A percentile compares a stretch with the other conserved stretches of the same genome.
Evolutionary conservation across 1,284 basidiomycete species (phyloP).

Genomic region (Jaminaea rosea): DNA sequence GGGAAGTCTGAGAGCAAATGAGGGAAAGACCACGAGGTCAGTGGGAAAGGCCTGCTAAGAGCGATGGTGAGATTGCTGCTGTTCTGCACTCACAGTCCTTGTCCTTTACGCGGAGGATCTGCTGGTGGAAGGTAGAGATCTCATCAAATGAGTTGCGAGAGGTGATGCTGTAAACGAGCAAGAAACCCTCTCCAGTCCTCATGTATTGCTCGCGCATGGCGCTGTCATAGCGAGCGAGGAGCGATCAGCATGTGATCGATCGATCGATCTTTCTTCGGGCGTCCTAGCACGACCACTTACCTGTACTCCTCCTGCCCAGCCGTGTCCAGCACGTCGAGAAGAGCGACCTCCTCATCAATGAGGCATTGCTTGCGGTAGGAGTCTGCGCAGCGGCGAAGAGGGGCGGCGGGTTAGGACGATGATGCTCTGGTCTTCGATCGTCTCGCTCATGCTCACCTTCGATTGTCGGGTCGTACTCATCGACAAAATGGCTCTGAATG

Average conservation of each 20-base stretch:
- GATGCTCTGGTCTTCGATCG: background rate
- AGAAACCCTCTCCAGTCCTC: conserved; percentile 94
- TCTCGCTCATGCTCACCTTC: conserved; percentile 57
- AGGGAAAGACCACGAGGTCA: too few relatives aligned
- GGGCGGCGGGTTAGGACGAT: background rate
- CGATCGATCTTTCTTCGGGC: background rate
- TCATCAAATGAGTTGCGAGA: conserved; percentile 95
- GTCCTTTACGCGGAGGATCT: conserved; percentile 77
- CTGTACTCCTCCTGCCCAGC: conserved; percentile 98
- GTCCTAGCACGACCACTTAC: conserved; percentile 55
- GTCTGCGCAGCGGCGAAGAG: conserved; percentile 15
- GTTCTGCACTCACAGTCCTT: too few relatives aligned
- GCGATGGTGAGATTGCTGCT: too few relatives aligned
- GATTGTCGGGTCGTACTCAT: conserved; percentile 97
- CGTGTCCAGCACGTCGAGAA: conserved; percentile 95
- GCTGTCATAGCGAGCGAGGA: conserved; percentile 50
- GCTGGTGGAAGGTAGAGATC: conserved; percentile 93
- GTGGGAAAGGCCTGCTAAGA: too few relatives aligned
- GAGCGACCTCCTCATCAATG: conserved; percentile 93
- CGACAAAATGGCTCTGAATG: conserved; percentile 85
- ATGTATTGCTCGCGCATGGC: conserved; percentile 98
- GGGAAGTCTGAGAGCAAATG: too few relatives aligned
- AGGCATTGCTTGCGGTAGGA: conserved; percentile 48
- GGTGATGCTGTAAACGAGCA: conserved; percentile 97
- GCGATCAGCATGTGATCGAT: background rate